These are phyloP conservation scores for Naegleria fowleri DNA, from an alignment of 208 protist genomes.

Conservation along the genomic window DNA sequence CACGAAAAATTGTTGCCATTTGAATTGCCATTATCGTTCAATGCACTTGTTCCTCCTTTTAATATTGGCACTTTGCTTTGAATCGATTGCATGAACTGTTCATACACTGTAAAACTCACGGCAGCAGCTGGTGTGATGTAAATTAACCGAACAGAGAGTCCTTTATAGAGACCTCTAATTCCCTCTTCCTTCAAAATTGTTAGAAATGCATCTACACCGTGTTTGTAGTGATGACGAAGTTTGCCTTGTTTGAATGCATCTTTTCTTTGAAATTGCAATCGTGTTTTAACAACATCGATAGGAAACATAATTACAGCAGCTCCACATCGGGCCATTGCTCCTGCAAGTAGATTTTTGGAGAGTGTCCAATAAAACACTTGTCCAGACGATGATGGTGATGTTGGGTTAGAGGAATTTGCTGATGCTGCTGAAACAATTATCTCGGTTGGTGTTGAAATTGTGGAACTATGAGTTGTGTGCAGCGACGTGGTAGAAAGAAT, in stretches of 20 bases:
- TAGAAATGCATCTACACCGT: not conserved
- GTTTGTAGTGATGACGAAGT: not conserved
- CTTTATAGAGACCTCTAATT: conserved; percentile 3
- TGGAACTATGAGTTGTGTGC: too few relatives aligned
- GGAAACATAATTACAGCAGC: conserved; percentile 27
- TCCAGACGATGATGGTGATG: not conserved
- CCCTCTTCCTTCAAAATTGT: conserved; percentile 24
- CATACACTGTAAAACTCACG: conserved; percentile 29
- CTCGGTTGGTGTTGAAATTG: too few relatives aligned
- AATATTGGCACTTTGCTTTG: not conserved
- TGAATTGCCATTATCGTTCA: not conserved
- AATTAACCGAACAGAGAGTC: conserved; percentile 15
- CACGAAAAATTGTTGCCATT: not conserved
- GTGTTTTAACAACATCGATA: conserved; percentile 26
- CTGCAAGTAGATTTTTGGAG: conserved; percentile 20
- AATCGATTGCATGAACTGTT: conserved; percentile 3
- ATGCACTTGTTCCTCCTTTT: not conserved
- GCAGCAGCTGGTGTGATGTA: conserved; percentile 32
- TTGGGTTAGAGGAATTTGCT: not conserved
- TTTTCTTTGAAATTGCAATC: conserved; percentile 29
- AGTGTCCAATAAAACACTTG: not conserved
- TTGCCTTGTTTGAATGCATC: not conserved
- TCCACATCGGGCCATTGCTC: not conserved
- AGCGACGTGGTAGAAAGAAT: too few relatives aligned
- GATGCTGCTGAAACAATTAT: too few relatives aligned